Percentiles rank a stretch among this genome's conserved stretches.
phyloP scores from a whole-genome alignment of 1,139 yeast genomes.

The Tardiomyces blankii region DNA sequence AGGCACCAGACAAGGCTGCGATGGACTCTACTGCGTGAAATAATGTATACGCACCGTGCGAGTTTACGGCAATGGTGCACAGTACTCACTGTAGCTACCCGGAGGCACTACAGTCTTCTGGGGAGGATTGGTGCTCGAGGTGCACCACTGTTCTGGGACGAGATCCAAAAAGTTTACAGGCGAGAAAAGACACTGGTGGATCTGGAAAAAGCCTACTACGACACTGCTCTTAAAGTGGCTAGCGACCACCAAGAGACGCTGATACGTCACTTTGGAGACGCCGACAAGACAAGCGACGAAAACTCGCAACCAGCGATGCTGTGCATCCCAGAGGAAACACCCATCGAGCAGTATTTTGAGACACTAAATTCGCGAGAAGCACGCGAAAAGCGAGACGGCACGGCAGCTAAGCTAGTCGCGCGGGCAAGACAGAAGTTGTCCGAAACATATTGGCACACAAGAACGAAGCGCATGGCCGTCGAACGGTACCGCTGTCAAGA shows the following conservation, averaged over 20 bases:
- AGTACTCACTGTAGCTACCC: too few relatives aligned
- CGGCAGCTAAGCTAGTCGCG: background rate
- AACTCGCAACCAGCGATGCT: background rate
- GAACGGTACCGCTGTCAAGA: background rate
- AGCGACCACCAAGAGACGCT: background rate
- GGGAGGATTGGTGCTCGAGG: background rate
- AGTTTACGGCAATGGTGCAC: background rate
- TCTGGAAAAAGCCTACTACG: background rate
- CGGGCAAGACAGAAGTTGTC: background rate
- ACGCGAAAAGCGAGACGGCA: too few relatives aligned
- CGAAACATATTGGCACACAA: background rate
- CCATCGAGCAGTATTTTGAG: background rate
- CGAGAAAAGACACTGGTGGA: background rate
- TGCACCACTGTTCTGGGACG: background rate
- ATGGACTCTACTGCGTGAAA: background rate
- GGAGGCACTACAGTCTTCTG: background rate
- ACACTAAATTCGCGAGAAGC: background rate
- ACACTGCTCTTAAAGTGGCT: background rate
- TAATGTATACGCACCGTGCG: background rate
- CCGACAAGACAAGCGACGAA: background rate
- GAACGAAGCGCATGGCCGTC: background rate
- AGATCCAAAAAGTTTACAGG: background rate
- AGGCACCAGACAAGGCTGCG: too few relatives aligned
- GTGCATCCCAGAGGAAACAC: background rate
- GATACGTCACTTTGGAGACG: background rate